Evolutionary conservation across 495 filamentous ascomycete species (phyloP).

Genomic region (Aspergillus nidulans): DNA sequence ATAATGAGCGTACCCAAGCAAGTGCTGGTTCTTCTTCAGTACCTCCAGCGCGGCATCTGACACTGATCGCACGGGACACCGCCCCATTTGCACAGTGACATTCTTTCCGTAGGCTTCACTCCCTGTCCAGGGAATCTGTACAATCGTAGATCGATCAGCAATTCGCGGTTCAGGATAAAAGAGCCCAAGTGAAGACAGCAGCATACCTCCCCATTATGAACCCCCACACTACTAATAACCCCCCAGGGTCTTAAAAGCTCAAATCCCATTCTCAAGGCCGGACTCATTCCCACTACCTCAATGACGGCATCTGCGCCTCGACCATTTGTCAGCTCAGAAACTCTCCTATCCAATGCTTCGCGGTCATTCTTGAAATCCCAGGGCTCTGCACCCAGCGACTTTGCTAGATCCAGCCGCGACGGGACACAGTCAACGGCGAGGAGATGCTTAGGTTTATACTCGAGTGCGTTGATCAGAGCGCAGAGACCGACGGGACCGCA

Average conservation of each 20-base stretch:
- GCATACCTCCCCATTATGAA: slow-evolving; percentile 81
- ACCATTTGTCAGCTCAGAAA: slow-evolving; percentile 73
- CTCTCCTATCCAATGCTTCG: slow-evolving; percentile 61
- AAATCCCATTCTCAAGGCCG: slow-evolving; percentile 77
- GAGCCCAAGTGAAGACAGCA: not conserved
- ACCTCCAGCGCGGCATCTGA: slow-evolving; percentile 73
- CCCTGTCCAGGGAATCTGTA: slow-evolving; percentile 77
- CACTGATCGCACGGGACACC: slow-evolving; percentile 86
- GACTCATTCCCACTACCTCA: slow-evolving; percentile 84
- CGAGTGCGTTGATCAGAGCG: slow-evolving; percentile 76
- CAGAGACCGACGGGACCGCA: slow-evolving; percentile 90
- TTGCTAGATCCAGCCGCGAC: slow-evolving; percentile 72
- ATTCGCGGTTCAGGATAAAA: not conserved
- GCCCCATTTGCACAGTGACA: slow-evolving; percentile 83
- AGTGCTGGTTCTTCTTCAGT: slow-evolving; percentile 75
- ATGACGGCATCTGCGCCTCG: slow-evolving; percentile 88
- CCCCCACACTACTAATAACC: slow-evolving; percentile 81
- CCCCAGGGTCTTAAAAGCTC: slow-evolving; percentile 86
- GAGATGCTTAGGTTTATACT: slow-evolving; percentile 74
- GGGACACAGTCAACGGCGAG: slow-evolving; percentile 83
- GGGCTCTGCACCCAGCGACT: slow-evolving; percentile 75
- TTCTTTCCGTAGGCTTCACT: slow-evolving; percentile 88
- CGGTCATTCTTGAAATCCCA: slow-evolving; percentile 74
- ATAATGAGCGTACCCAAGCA: slow-evolving; percentile 62
- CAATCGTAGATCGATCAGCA: not conserved